Conservation (phyloP, 371 early-diverging fungal genomes). For the Mucor sp. region DNA sequence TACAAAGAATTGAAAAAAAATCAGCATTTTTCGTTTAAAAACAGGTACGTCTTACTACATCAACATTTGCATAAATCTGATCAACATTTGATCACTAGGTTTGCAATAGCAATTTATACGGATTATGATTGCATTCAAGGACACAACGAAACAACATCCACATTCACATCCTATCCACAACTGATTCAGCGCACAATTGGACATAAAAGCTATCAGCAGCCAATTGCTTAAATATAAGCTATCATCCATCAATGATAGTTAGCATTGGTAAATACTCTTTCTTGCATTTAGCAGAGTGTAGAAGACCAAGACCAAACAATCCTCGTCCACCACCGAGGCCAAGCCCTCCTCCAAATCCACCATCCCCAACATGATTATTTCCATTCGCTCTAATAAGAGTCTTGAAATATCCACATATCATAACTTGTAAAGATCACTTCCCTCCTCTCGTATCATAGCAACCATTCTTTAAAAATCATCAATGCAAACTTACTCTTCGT, state of each 20-base stretch:
- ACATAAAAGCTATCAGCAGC: neutral
- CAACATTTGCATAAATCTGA: neutral
- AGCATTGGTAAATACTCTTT: neutral
- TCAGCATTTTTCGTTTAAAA: neutral
- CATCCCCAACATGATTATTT: neutral
- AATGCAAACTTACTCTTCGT: neutral
- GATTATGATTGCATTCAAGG: neutral
- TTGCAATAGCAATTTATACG: neutral
- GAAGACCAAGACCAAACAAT: conserved; percentile 20
- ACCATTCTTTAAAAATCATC: neutral
- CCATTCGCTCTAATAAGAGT: neutral
- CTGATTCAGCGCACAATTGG: neutral
- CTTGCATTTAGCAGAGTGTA: neutral
- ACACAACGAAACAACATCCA: neutral
- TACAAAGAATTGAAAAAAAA: neutral
- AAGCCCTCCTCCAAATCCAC: conserved; percentile 3
- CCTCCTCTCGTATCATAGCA: neutral
- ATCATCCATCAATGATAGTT: neutral
- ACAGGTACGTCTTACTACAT: neutral
- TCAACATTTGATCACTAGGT: neutral
- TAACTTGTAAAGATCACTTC: neutral
- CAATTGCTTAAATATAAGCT: neutral
- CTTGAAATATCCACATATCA: neutral
- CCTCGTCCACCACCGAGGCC: conserved; percentile 19
- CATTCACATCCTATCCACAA: neutral